Percentiles rank a stretch among this genome's conserved stretches.
These are phyloP conservation scores for Claviceps purpurea DNA, from an alignment of 2,329 filamentous ascomycete genomes.

Conservation along the genomic window DNA sequence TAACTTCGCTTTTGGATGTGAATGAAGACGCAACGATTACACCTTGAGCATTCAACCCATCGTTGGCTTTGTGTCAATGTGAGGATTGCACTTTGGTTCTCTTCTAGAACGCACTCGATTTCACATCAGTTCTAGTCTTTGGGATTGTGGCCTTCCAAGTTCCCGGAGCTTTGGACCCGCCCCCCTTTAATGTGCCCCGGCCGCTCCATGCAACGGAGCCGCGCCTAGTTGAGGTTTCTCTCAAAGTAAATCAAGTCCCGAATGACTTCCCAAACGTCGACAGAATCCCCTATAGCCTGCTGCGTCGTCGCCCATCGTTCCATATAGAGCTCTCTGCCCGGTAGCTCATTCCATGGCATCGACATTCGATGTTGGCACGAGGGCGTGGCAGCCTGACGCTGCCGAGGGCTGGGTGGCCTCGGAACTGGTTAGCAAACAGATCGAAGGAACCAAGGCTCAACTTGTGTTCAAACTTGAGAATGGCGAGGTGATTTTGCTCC, in stretches of 20 bases:
- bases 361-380: constrained; percentile 89
- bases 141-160: background rate
- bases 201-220: background rate
- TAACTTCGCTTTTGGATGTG: too few relatives aligned
- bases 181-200: constrained; percentile 5
- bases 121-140: background rate
- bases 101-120: background rate
- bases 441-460: constrained; percentile 74
- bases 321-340: constrained; percentile 4
- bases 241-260: constrained; percentile 2
- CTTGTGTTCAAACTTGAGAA: constrained; percentile 83
- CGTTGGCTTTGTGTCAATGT: background rate
- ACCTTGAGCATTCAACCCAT: too few relatives aligned
- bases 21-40: too few relatives aligned
- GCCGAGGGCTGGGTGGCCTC: constrained; percentile 96
- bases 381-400: constrained; percentile 95
- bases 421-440: constrained; percentile 74
- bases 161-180: constrained; percentile 8
- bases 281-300: constrained; percentile 1
- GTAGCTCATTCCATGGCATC: constrained; percentile 56
- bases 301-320: constrained; percentile 7
- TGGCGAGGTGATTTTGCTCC: constrained; percentile 58
- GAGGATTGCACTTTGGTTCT: background rate
- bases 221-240: constrained; percentile 1
- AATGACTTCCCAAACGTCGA: constrained; percentile 3